Percentiles rank a stretch among this genome's conserved stretches.
Conservation (phyloP, 169 alveolate species). For the Babesia gibsoni region DNA sequence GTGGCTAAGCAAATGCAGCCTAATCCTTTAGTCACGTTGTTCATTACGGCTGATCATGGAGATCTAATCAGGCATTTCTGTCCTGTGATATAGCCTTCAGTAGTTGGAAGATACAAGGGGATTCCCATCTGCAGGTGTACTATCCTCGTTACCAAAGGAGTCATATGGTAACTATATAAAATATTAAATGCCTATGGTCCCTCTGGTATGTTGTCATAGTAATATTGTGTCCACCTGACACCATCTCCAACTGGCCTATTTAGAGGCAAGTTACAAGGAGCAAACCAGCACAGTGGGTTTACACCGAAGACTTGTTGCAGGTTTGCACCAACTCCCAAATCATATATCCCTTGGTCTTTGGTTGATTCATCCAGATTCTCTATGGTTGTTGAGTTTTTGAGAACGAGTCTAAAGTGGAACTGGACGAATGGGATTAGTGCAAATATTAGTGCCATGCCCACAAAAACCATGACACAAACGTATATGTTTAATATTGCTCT, state of each 20-base stretch:
- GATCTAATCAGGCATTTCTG: too few relatives aligned
- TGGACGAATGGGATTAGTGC: slow-evolving; percentile 84
- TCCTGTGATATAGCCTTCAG: too few relatives aligned
- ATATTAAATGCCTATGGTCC: slow-evolving; percentile 43
- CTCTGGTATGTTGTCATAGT: slow-evolving; percentile 54
- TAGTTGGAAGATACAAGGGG: too few relatives aligned
- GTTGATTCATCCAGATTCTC: slow-evolving; percentile 81
- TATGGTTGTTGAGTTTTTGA: slow-evolving; percentile 82
- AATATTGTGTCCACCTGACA: slow-evolving; percentile 82
- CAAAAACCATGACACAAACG: slow-evolving; percentile 63
- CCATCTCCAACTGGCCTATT: slow-evolving; percentile 89
- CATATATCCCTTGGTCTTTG: slow-evolving; percentile 78
- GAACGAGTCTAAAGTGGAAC: slow-evolving; percentile 76
- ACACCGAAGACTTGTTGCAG: slow-evolving; percentile 82
- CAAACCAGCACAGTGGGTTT: slow-evolving; percentile 85
- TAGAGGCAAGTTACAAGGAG: slow-evolving; percentile 81
- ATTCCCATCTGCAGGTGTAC: too few relatives aligned
- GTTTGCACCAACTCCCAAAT: slow-evolving; percentile 82
- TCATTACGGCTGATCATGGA: too few relatives aligned
- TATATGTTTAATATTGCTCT: slow-evolving; percentile 54
- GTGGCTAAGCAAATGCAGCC: too few relatives aligned
- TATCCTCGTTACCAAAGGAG: too few relatives aligned
- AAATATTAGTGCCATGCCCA: slow-evolving; percentile 66
- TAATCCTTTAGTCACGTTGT: too few relatives aligned
- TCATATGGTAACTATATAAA: background rate